Base-by-base conservation (phyloP, 805 yeast genomes). In the Starmerella potacharoeniae region DNA sequence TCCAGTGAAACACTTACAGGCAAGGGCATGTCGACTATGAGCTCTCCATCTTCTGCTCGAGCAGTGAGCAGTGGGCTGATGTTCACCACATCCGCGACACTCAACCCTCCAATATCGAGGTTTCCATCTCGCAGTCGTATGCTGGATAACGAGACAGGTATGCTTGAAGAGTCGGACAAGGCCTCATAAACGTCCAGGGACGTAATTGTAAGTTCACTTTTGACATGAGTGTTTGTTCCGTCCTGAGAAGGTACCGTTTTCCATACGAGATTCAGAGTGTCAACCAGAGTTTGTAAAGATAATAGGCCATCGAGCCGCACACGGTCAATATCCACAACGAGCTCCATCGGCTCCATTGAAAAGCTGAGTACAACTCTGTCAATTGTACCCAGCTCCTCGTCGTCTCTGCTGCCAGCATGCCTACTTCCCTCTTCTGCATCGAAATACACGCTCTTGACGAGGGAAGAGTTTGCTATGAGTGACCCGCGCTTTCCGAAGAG, bases 51-150 rank as follows among this genome's bases (percentile, higher is more conserved):
- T 1, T 17, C 45, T 4, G 39, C 6, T 1, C 13, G 35, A 22
- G 46, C 41, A 3, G 47, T 2, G 3, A 60, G 41, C 3, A 60
- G 37, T 1, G 65, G 65, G 6, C 51, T 30, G 2, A 58, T 49
- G 6, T 49, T 48, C n/a, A 61, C 35, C 3, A 57, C 48, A 4
- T 54, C 63, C 1, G 58, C 58, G 8, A 51, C 35, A 7, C 37
- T 46, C 9, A 61, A 30, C 4, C 36, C 17, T 1, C 43, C 55
- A 1, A 46, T 14, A 8, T 46, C 49, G 16, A 46, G 49, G 40
- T 33, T 34, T 10, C 40, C 49, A 30, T 46, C 30, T n/a, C 34
- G 37, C 14, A 46, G 14, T 5, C 40, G 34, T 4, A 46, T 46
- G 16, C 16, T 17, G 5, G 39, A n/a, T 13, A 46, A 8, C 10